phyloP scores from a whole-genome alignment of 2,329 filamentous ascomycete species.

The Didymella exigua region DNA sequence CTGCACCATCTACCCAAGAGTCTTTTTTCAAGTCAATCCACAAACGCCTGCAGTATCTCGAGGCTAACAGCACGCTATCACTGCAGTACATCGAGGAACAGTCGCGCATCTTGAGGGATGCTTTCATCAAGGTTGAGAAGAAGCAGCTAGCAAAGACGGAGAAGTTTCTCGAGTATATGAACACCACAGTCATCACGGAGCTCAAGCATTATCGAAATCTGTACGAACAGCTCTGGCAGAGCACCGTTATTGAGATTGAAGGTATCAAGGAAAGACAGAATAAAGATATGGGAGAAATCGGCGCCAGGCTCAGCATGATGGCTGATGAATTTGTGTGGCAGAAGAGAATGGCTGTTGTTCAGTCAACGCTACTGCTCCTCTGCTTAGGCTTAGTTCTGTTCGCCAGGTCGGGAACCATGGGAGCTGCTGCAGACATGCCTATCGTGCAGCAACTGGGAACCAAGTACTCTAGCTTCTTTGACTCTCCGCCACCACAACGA shows the following conservation, averaged over 20 bases:
- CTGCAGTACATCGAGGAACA: slow-evolving; percentile 97
- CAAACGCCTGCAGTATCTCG: slow-evolving; percentile 87
- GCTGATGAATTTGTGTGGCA: slow-evolving; percentile 87
- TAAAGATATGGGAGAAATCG: slow-evolving; percentile 81
- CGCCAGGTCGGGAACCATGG: slow-evolving; percentile 47
- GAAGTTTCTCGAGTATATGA: slow-evolving; percentile 81
- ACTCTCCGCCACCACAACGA: slow-evolving; percentile 38
- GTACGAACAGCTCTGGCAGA: slow-evolving; percentile 97
- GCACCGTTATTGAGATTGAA: slow-evolving; percentile 88
- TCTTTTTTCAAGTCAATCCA: slow-evolving; percentile 97
- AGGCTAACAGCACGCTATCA: slow-evolving; percentile 90
- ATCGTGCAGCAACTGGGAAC: slow-evolving; percentile 53
- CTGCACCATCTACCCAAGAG: slow-evolving; percentile 87
- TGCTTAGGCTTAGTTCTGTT: slow-evolving; percentile 90
- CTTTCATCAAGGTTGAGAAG: slow-evolving; percentile 84
- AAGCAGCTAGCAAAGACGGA: slow-evolving; percentile 84
- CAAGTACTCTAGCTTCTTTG: slow-evolving; percentile 45
- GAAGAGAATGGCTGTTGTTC: slow-evolving; percentile 92
- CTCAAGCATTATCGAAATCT: slow-evolving; percentile 65
- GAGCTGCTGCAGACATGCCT: slow-evolving; percentile 50
- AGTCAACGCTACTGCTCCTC: slow-evolving; percentile 83
- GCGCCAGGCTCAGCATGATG: slow-evolving; percentile 78
- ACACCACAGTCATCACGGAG: slow-evolving; percentile 83
- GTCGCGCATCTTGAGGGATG: slow-evolving; percentile 85
- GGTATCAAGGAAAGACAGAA: slow-evolving; percentile 84